Evolutionary conservation across 2,329 filamentous ascomycete genomes (phyloP), one percentile per base, ranked within the genome.

Genomic region (Alternaria hordeiaustralica): DNA sequence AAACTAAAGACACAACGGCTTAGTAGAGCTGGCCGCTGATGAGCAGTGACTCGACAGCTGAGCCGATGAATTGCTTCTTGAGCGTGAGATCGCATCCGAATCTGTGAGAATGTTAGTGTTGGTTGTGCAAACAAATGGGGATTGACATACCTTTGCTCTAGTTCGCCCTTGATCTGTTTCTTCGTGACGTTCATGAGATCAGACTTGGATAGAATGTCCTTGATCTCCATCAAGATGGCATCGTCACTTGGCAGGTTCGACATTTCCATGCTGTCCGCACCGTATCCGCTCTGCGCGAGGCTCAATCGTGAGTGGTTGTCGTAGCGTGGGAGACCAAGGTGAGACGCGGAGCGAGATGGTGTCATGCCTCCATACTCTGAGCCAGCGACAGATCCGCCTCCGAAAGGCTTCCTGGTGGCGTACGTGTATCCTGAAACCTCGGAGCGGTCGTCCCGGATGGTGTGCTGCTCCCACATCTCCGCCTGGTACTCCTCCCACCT

Each of bases 401-500:
- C 72, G 83, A 87, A 68, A 87, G 91, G 78, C 30, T 73, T 75
- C 83, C 96, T 97, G 66, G 96, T 99, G 59, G 89, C 95, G 78
- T 98, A 99, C 59, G 92, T 96, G 83, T 93, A 92, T 61, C 95
- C 95, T n/a, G 94, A 97, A 56, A 95, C 83, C 80, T 97, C 95
- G 10, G 94, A 97, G 23, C 89, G 84, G 77, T 99, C 96, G 74
- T 89, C 87, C 53, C 86, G 87, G 64, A 91, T 90, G n/a, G 92
- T 96, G 82, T 97, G 93, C 1, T 92, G 91, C 77, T 99, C 96
- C 96, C 95, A 99, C 47, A 99, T 89, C 85, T 98, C 96, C 67
- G 92, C 92, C 81, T 99, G 96, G 80, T 98, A 99, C 75, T 99
- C 96, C 80, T 99, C 96, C 96, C 96, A 99, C 86, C 92, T 96